phyloP scores from a whole-genome alignment of 1,284 basidiomycete genomes.

The Ustilago xerochloae region DNA sequence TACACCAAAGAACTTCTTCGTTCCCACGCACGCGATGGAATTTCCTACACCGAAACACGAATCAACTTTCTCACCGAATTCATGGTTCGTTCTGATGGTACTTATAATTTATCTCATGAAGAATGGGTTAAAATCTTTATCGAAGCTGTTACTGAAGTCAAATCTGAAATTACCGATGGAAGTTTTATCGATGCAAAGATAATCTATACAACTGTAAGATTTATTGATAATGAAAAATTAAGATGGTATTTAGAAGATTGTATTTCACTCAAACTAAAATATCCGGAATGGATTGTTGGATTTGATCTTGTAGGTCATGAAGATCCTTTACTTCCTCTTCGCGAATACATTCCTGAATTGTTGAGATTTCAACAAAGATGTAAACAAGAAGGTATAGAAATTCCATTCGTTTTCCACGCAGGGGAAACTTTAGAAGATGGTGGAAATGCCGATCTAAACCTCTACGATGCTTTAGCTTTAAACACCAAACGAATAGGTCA shows the following conservation, averaged over 20 bases:
- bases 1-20: slow-evolving; percentile 76
- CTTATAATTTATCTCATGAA: slow-evolving; percentile 74
- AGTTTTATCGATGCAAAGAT: slow-evolving; percentile 47
- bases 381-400: slow-evolving; percentile 74
- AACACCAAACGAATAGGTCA: slow-evolving; percentile 83
- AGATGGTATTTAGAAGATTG: slow-evolving; percentile 79
- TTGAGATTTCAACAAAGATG: slow-evolving; percentile 75
- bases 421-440: slow-evolving; percentile 82
- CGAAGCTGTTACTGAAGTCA: slow-evolving; percentile 72
- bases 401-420: slow-evolving; percentile 83
- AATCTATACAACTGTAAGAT: slow-evolving; percentile 76
- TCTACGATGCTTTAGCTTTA: slow-evolving; percentile 81
- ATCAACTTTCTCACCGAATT: slow-evolving; percentile 77
- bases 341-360: slow-evolving; percentile 76
- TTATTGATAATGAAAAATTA: slow-evolving; percentile 74
- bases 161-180: slow-evolving; percentile 29
- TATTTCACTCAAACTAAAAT: slow-evolving; percentile 78
- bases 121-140: slow-evolving; percentile 76
- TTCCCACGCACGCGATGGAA: slow-evolving; percentile 77
- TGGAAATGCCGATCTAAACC: slow-evolving; percentile 75
- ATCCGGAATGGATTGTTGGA: slow-evolving; percentile 79
- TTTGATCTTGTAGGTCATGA: slow-evolving; percentile 85
- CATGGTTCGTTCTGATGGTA: slow-evolving; percentile 74
- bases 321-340: slow-evolving; percentile 75
- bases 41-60: slow-evolving; percentile 78